Percentiles rank a stretch among this genome's conserved stretches.
phyloP scores from a whole-genome alignment of 169 alveolate species.

The Ophryocystis elektroscirrha region DNA sequence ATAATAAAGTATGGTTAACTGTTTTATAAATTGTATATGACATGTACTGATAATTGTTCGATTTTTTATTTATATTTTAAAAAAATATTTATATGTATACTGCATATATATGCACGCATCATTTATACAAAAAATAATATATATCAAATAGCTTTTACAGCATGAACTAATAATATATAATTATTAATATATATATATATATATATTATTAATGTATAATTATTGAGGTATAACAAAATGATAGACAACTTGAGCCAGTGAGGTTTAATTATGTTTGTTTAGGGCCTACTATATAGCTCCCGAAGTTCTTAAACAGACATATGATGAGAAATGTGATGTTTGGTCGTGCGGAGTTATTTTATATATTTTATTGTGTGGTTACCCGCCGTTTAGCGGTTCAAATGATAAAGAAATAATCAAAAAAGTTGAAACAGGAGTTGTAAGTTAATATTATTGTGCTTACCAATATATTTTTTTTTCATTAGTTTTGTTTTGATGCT shows the following conservation, averaged over 20 bases:
- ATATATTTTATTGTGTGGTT: slow-evolving; percentile 48
- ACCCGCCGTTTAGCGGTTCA: slow-evolving; percentile 46
- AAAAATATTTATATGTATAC: too few relatives aligned
- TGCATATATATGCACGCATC: too few relatives aligned
- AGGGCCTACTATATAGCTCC: slow-evolving; percentile 87
- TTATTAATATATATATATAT: too few relatives aligned
- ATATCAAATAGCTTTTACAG: too few relatives aligned
- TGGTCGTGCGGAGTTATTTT: slow-evolving; percentile 76
- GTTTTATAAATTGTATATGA: too few relatives aligned
- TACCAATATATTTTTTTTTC: background rate
- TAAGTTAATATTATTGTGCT: background rate
- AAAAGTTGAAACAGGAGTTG: slow-evolving; percentile 33
- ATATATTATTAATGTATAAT: background rate
- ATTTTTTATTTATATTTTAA: too few relatives aligned
- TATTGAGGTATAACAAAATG: background rate
- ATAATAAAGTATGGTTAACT: too few relatives aligned
- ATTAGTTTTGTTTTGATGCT: slow-evolving; percentile 33
- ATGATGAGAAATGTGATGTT: slow-evolving; percentile 73
- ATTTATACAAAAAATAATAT: too few relatives aligned
- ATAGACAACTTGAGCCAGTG: background rate
- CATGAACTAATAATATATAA: too few relatives aligned
- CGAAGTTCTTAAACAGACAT: slow-evolving; percentile 65
- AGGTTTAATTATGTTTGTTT: background rate
- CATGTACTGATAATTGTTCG: too few relatives aligned
- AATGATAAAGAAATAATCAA: slow-evolving; percentile 41